These are phyloP conservation scores for Beauveria brongniartii DNA, from an alignment of 2,329 filamentous ascomycete species.

Conservation along the genomic window DNA sequence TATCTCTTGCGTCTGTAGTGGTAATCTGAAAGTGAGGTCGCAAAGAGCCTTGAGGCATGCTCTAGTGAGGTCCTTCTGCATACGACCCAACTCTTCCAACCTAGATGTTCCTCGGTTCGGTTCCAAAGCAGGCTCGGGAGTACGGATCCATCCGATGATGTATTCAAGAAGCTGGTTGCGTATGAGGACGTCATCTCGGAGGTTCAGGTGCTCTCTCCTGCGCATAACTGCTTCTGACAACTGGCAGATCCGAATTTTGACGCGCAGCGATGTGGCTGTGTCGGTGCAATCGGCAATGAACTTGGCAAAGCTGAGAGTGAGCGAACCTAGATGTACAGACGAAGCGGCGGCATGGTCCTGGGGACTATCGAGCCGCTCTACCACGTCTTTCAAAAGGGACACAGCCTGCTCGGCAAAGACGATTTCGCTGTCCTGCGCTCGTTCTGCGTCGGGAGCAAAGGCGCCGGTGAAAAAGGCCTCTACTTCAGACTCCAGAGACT, in stretches of 20 bases:
- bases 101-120: slow-evolving; percentile 32
- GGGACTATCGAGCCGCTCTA: slow-evolving; percentile 56
- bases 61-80: slow-evolving; percentile 58
- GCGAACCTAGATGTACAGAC: slow-evolving; percentile 54
- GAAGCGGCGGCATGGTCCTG: slow-evolving; percentile 54
- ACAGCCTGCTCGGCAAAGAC: slow-evolving; percentile 61
- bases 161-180: slow-evolving; percentile 61
- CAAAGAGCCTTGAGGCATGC: slow-evolving; percentile 58
- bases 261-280: slow-evolving; percentile 46
- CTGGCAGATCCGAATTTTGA: slow-evolving; percentile 63
- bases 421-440: slow-evolving; percentile 51
- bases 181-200: slow-evolving; percentile 61
- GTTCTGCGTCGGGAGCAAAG: slow-evolving; percentile 37
- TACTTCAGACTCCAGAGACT: slow-evolving; percentile 56
- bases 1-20: slow-evolving; percentile 56
- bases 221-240: slow-evolving; percentile 57
- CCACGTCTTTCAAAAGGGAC: slow-evolving; percentile 52
- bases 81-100: slow-evolving; percentile 47
- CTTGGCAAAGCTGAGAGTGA: slow-evolving; percentile 59
- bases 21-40: slow-evolving; percentile 57
- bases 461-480: slow-evolving; percentile 53
- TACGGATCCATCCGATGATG: slow-evolving; percentile 61
- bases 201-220: slow-evolving; percentile 59
- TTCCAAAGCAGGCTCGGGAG: slow-evolving; percentile 42
- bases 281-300: slow-evolving; percentile 54